Evolutionary conservation across 2,329 filamentous ascomycete genomes (phyloP).

Genomic region (Phoma herbarum): DNA sequence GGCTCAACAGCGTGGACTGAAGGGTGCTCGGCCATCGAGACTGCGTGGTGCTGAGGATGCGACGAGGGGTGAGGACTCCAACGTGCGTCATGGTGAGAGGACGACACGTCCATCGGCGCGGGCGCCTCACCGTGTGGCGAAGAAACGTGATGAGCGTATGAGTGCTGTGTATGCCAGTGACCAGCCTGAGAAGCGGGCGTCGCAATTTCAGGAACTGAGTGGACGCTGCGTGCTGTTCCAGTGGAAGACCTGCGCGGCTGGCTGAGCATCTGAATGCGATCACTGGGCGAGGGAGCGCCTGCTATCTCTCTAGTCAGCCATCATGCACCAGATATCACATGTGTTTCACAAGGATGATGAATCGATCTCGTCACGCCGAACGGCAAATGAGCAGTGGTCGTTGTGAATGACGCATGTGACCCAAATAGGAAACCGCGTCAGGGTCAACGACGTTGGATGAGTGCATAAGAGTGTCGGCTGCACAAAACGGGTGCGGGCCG

Average conservation of each 20-base stretch:
- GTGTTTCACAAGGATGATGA: constrained; percentile 12
- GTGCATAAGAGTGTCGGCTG: constrained; percentile 27
- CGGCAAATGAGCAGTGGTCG: constrained; percentile 20
- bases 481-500: constrained; percentile 39
- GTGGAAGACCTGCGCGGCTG: constrained; percentile 50
- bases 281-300: constrained; percentile 51
- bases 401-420: constrained; percentile 41
- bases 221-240: constrained; percentile 49
- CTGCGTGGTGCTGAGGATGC: constrained; percentile 46
- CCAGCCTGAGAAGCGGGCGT: constrained; percentile 48
- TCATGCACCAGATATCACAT: constrained; percentile 32
- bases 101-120: constrained; percentile 40
- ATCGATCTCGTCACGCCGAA: constrained; percentile 21
- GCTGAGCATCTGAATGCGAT: constrained; percentile 52
- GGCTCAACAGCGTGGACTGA: constrained; percentile 44
- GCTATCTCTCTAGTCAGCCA: constrained; percentile 30
- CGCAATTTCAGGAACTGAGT: constrained; percentile 49
- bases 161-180: constrained; percentile 50
- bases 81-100: constrained; percentile 39
- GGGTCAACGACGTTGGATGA: constrained; percentile 26
- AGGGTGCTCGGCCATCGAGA: constrained; percentile 45
- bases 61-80: constrained; percentile 48
- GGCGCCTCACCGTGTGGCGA: constrained; percentile 49
- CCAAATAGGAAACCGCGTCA: constrained; percentile 29
- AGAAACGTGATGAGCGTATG: constrained; percentile 44